phyloP scores from a whole-genome alignment of 192 early-diverging fungal genomes.

The Rhizoclosmatium sp. region DNA sequence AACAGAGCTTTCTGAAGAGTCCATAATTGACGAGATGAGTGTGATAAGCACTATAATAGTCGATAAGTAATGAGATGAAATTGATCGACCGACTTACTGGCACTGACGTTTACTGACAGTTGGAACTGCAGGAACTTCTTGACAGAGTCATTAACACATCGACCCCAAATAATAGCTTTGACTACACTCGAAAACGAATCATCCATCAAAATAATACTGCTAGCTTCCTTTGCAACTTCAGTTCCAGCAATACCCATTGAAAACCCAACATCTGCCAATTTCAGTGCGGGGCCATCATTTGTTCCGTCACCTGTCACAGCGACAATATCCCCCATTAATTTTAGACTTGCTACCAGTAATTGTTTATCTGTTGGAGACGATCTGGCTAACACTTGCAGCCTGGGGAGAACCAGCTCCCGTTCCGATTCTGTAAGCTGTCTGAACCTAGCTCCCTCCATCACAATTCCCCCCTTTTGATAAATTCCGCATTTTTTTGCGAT shows the following conservation, averaged over 20 bases:
- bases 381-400: slow-evolving; percentile 82
- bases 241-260: slow-evolving; percentile 93
- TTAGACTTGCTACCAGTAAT: slow-evolving; percentile 78
- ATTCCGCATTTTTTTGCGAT: slow-evolving; percentile 61
- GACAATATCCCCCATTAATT: slow-evolving; percentile 82
- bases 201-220: slow-evolving; percentile 92
- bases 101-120: slow-evolving; percentile 87
- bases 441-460: slow-evolving; percentile 84
- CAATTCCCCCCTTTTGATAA: slow-evolving; percentile 45
- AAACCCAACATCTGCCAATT: slow-evolving; percentile 91
- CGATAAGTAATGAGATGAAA: background rate
- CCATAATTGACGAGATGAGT: slow-evolving; percentile 50
- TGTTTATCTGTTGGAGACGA: slow-evolving; percentile 91
- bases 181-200: slow-evolving; percentile 92
- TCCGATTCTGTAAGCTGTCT: slow-evolving; percentile 70
- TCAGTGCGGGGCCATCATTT: slow-evolving; percentile 93
- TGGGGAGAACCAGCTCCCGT: slow-evolving; percentile 53
- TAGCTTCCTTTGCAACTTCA: slow-evolving; percentile 98
- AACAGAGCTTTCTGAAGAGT: slow-evolving; percentile 72
- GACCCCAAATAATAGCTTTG: slow-evolving; percentile 94
- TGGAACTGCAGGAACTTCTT: slow-evolving; percentile 98
- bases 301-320: slow-evolving; percentile 98
- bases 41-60: slow-evolving; percentile 47
- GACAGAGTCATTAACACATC: slow-evolving; percentile 92
- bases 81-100: background rate